Evolutionary conservation across 257 asterid genomes (phyloP).

Genomic region (Nyctanthes arbortristis): DNA sequence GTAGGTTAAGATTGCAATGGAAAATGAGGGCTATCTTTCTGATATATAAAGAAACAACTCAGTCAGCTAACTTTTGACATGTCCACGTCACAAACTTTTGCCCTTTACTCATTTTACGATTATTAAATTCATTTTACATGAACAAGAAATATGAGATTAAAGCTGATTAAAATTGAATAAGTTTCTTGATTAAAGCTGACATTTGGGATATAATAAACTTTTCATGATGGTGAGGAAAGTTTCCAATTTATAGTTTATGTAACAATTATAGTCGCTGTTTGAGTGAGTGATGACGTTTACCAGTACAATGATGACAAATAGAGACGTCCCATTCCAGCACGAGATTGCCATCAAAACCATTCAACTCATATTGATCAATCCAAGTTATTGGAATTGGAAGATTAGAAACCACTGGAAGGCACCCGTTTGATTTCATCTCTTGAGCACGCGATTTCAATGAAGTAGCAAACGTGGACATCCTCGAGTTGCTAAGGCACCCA

Average conservation of each 20-base stretch:
- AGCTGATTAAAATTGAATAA: not conserved
- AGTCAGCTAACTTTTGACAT: not conserved
- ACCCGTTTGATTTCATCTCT: not conserved
- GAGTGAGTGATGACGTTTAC: not conserved
- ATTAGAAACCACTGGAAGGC: not conserved
- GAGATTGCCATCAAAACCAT: not conserved
- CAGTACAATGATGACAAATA: not conserved
- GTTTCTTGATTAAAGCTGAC: not conserved
- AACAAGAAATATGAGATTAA: not conserved
- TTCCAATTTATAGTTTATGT: too few relatives aligned
- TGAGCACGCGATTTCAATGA: not conserved
- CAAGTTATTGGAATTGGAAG: not conserved
- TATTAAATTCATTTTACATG: too few relatives aligned
- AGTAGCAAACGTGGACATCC: not conserved
- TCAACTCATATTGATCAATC: not conserved
- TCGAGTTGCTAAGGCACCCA: slow-evolving; percentile 16
- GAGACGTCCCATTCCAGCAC: not conserved
- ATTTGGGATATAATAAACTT: not conserved
- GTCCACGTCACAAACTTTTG: too few relatives aligned
- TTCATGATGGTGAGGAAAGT: too few relatives aligned
- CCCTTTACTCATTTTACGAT: too few relatives aligned
- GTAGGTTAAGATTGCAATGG: not conserved
- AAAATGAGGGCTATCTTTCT: not conserved
- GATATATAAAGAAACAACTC: not conserved
- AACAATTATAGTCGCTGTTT: too few relatives aligned